Evolutionary conservation across 2,329 filamentous ascomycete genomes (phyloP), one percentile per base, ranked within the genome.

Genomic region (Pyrenochaeta sp.): DNA sequence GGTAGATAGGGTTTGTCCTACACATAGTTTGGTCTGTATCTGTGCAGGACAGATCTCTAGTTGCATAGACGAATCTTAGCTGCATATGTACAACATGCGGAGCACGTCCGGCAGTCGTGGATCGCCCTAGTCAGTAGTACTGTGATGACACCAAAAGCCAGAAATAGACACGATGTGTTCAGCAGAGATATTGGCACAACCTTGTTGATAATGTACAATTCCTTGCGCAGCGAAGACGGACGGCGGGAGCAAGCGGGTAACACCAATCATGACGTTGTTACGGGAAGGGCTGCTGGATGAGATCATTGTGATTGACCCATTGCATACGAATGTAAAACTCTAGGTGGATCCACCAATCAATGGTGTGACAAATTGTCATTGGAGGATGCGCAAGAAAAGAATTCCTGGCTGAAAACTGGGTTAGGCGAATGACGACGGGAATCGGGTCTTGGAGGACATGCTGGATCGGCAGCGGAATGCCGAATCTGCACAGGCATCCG

Each of bases 51-150:
- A 45, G 36, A 48, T 31, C 35, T 20, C 39, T 30, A 30, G 41
- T 33, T 46, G 49, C 50, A 43, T 29, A 35, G 29, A 45, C 29
- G n/a, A 29, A 44, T 20, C 55, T 56, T 63, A 49, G 57, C 57
- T 63, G 57, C 49, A 62, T 60, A 60, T 58, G 56, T 60, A 60
- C 46, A 52, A 49, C 49, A 53, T 60, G 54, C 52, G 49, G 52
- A 39, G 43, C 42, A 47, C 35, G 47, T 45, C 39, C 42, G 50
- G 37, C 39, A 36, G 35, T 45, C 41, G 40, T 30, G n/a, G 18
- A 36, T 49, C 53, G 53, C 44, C 40, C 43, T 51, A 30, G 17
- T 31, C 21, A 41, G 51, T 40, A 44, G 35, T n/a, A 36, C 31
- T 45, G n/a, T 35, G 18, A 21, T 45, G 2, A 35, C 36, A 39